Base-by-base conservation (phyloP, 164 flowering plant genomes). In the Saururus chinensis region DNA sequence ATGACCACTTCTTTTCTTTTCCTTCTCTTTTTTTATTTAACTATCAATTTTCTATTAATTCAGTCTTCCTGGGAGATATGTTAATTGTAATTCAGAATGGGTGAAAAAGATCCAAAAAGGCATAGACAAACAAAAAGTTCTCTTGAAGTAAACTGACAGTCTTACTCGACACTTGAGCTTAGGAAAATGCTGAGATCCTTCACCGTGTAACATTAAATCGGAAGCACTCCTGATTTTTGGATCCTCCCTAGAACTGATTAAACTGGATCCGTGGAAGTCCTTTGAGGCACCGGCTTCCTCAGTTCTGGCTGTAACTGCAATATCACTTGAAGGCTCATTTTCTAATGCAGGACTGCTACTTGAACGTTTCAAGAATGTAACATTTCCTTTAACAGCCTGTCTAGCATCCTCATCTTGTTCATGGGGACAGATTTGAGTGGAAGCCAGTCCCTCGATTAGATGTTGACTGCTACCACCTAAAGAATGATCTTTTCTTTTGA, bases 241-340 rank as follows among this genome's bases (percentile, higher is more conserved):
- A 57, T 59, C 71, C 30, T 48, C 60, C 40, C 62, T 75, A 51
- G 25, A 73, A 37, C 62, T 72, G 45, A 57, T 71, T 70, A 70
- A 60, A 68, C 79, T 70, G 16, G 87, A 72, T 67, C 72, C 70
- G 59, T 77, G 82, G 70, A 80, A 84, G 69, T 81, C 76, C 72
- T 88, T 84, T 24, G 84, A 76, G 52, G 77, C 66, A 14, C 64
- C 35, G 13, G 65, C 37, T 22, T 63, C 60, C 35, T 63, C 64
- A 35, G 56, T 59, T 65, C 51, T 59, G 12, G 40, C 53, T 23
- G 59, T 21, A 63, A 66, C 59, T 23, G 62, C n/a, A 52, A 60
- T 60, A 40, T 56, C 68, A 21, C 30, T 21, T 60, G 61, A 66
- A 30, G 61, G 56, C 7, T 40, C 60, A 53, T 23, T 53, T 53